Evolutionary conservation across 169 alveolate genomes (phyloP).

Genomic region (Plasmodium adleri): DNA sequence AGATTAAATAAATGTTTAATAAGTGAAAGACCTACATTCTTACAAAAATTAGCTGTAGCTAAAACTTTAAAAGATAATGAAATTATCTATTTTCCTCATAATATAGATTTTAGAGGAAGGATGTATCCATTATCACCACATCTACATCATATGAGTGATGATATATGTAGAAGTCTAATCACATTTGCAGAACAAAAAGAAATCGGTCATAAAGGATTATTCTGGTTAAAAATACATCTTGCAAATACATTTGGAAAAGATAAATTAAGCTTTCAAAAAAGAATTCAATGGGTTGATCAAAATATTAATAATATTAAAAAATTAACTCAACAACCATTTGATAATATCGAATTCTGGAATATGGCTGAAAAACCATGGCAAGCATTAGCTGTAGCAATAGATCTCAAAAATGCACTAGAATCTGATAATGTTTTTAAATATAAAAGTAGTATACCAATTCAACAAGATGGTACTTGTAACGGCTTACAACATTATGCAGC

Average conservation of each 20-base stretch:
- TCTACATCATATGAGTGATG: conserved; percentile 96
- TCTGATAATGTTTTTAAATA: conserved; percentile 89
- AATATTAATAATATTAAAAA: conserved; percentile 81
- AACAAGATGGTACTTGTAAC: conserved; percentile 98
- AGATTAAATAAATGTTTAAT: conserved; percentile 79
- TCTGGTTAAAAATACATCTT: conserved; percentile 96
- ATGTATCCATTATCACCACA: conserved; percentile 97
- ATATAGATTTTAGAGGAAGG: conserved; percentile 98
- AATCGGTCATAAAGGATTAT: conserved; percentile 94
- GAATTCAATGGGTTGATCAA: conserved; percentile 90
- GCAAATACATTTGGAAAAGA: conserved; percentile 95
- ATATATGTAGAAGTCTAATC: conserved; percentile 94
- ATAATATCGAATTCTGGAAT: conserved; percentile 92
- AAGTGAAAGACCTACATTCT: conserved; percentile 82
- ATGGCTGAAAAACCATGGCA: conserved; percentile 96
- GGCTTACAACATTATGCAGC: conserved; percentile 98
- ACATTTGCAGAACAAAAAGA: conserved; percentile 92
- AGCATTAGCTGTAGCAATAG: conserved; percentile 93
- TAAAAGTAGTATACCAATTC: conserved; percentile 93
- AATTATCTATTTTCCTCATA: conserved; percentile 96
- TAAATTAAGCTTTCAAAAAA: conserved; percentile 89
- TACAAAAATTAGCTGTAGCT: conserved; percentile 89
- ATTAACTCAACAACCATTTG: conserved; percentile 81
- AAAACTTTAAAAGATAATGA: conserved; percentile 86
- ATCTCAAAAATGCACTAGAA: conserved; percentile 87